Conservation (phyloP, 192 early-diverging fungal genomes). For the Hyaloraphidium curvatum region DNA sequence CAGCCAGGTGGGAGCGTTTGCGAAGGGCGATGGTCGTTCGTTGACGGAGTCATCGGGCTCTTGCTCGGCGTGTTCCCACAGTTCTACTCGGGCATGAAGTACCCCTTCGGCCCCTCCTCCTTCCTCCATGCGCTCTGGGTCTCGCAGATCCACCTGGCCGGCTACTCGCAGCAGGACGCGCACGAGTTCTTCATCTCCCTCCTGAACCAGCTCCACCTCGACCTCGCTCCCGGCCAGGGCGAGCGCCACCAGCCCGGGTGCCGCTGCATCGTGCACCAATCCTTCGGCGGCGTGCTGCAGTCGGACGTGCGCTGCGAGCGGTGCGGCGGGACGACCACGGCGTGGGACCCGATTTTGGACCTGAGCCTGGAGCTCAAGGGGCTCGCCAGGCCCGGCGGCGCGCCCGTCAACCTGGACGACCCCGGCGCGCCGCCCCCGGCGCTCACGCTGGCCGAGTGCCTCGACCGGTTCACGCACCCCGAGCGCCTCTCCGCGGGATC, state of each 20-base stretch:
- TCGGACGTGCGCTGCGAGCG: slow-evolving; percentile 62
- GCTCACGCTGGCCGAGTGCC: slow-evolving; percentile 19
- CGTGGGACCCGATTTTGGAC: slow-evolving; percentile 78
- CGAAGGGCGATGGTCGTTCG: not conserved
- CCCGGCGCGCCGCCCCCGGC: slow-evolving; percentile 5
- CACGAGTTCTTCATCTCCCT: slow-evolving; percentile 92
- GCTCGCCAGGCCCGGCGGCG: not conserved
- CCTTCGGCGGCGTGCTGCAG: slow-evolving; percentile 75
- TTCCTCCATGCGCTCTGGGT: slow-evolving; percentile 84
- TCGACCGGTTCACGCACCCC: slow-evolving; percentile 48
- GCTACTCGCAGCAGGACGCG: slow-evolving; percentile 89
- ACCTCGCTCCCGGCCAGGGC: not conserved
- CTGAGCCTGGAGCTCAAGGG: slow-evolving; percentile 64
- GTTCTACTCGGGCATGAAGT: slow-evolving; percentile 44
- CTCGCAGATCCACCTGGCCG: slow-evolving; percentile 64
- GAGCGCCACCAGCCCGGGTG: slow-evolving; percentile 21
- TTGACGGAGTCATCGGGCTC: not conserved
- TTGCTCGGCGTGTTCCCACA: too few relatives aligned
- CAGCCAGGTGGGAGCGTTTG: slow-evolving; percentile 28
- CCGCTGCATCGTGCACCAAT: slow-evolving; percentile 70
- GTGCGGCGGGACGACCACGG: slow-evolving; percentile 57
- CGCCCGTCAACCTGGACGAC: not conserved
- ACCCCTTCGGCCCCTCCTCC: slow-evolving; percentile 60
- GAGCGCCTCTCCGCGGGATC: slow-evolving; percentile 50
- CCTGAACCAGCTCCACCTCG: slow-evolving; percentile 71